Conservation (phyloP, 2,329 filamentous ascomycete genomes). For the Colletotrichum sp. region DNA sequence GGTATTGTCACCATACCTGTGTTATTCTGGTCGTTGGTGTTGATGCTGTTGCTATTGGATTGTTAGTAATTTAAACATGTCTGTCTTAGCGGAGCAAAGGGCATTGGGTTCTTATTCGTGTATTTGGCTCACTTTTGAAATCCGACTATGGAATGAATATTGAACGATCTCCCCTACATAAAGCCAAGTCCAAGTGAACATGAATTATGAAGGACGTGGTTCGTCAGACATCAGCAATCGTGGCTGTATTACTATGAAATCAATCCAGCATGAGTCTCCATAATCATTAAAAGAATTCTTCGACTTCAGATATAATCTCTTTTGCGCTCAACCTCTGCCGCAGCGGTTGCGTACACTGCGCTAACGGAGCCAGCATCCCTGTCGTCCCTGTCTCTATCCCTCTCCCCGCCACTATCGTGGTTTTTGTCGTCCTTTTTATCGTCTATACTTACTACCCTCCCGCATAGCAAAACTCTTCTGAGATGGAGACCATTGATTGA, state of each 20-base stretch:
- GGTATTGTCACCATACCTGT: too few species aligned
- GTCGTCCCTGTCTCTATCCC: too few species aligned
- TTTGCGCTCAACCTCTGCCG: background rate
- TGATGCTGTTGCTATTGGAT: background rate
- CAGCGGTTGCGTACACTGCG: background rate
- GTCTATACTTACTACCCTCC: too few species aligned
- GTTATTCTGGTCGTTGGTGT: background rate
- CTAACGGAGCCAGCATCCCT: background rate
- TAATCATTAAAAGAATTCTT: background rate
- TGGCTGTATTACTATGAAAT: background rate
- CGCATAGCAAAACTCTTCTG: too few species aligned
- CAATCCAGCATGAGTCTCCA: background rate
- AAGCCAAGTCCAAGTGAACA: background rate
- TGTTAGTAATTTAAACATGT: background rate
- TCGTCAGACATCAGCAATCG: background rate
- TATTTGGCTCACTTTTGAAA: background rate
- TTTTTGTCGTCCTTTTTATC: too few species aligned
- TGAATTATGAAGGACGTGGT: background rate
- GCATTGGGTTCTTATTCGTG: fast-evolving
- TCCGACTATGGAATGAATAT: background rate
- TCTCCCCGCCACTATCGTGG: too few species aligned
- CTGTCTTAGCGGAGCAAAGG: background rate
- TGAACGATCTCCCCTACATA: background rate
- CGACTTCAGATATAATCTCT: background rate
- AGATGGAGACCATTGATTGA: background rate